Evolutionary conservation across 1,284 basidiomycete genomes (phyloP).

Genomic region (Irpex sp.): DNA sequence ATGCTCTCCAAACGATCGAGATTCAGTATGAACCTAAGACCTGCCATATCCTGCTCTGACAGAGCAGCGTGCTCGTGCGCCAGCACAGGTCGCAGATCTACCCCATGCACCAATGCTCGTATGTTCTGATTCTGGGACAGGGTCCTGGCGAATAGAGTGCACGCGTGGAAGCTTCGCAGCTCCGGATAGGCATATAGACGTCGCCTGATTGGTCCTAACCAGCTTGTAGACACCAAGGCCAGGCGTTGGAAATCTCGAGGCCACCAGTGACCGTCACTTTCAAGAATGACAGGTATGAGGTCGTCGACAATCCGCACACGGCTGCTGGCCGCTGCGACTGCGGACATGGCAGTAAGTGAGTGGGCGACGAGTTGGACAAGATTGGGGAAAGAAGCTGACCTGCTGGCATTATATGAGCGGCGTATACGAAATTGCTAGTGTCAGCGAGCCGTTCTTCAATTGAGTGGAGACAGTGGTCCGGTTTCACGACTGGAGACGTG

Average conservation of each 20-base stretch:
- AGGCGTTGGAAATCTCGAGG: constrained; percentile 44
- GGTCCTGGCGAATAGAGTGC: constrained; percentile 39
- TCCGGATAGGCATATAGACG: constrained; percentile 43
- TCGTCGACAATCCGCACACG: constrained; percentile 41
- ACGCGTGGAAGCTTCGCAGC: constrained; percentile 38
- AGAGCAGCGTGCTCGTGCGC: constrained; percentile 12
- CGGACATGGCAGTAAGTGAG: neutral
- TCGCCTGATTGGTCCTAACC: constrained; percentile 41
- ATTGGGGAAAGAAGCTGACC: neutral
- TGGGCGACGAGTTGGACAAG: neutral
- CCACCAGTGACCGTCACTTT: constrained; percentile 50
- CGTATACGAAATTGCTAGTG: neutral
- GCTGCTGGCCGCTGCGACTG: neutral
- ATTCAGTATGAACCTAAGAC: constrained; percentile 39
- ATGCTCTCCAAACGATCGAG: constrained; percentile 37
- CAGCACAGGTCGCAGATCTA: constrained; percentile 38
- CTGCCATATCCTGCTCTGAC: constrained; percentile 29
- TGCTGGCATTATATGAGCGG: neutral
- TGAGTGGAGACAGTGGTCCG: neutral
- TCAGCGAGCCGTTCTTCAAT: neutral
- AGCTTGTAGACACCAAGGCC: constrained; percentile 42
- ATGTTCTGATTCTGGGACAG: constrained; percentile 36
- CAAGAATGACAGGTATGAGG: constrained; percentile 49
- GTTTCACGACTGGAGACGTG: neutral
- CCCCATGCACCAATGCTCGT: constrained; percentile 33